Base-by-base conservation (phyloP, 345 rosid species). In the Eucalyptus pauciflora region DNA sequence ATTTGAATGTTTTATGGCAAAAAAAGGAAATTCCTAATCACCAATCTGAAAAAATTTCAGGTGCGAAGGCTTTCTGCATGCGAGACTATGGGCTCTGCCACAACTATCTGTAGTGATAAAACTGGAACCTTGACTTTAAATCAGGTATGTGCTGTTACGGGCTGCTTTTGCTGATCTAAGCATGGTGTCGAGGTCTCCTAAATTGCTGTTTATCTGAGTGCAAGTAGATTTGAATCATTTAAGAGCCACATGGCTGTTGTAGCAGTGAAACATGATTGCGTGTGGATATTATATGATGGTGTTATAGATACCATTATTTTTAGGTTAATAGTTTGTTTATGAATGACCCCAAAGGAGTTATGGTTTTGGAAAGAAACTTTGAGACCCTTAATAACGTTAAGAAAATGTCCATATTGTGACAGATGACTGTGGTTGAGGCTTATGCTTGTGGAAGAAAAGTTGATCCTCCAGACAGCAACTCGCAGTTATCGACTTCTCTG, bases 1-100 rank as follows among this genome's bases (percentile, higher is more conserved):
- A 49, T 86, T 86, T 20, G 64, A 31, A 51, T 49, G 16, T 86
- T 86, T 51, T 54, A 86, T 13, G 15, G 64, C 67, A 50, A 45
- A 20, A 56, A 52, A 52, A 12, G 15, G 87, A 27, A 86, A 86
- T 52, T 86, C 67, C 58, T 58, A 10, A 51, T 86, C 45, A 31
- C 24, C 18, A 22, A 86, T 86, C 5, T 24, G 22, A 2, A 76
- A 69, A 69, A 69, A 76, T 87, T 92, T 88, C 94, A 98, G 99
- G 99, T 98, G 58, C 96, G 99, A 50, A 94, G 99, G 90, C 99
- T 98, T 80, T 98, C 99, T 85, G 99, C 99, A 27, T 98, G 99
- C 92, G 99, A 98, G 93, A 97, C 99, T 51, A 97, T 97, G 99
- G 99, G 99, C 58, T 97, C 99, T 60, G 98, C 99, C 85, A 96